Conservation (phyloP, 2,329 filamentous ascomycete genomes). For the Diaporthe velutina region DNA sequence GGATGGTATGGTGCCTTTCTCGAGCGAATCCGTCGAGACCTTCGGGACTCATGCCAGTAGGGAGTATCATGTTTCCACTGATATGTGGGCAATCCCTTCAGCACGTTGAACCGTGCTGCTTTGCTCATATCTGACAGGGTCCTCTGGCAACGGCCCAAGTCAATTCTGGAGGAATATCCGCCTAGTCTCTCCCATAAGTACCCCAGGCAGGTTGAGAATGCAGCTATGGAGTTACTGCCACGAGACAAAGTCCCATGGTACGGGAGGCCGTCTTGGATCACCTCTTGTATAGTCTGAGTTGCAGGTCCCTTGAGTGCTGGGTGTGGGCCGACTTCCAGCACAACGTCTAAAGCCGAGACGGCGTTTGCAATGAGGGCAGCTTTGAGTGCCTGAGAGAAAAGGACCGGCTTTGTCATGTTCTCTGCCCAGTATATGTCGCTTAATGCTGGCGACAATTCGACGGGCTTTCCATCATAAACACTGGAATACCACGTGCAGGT, state of each 20-base stretch:
- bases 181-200: slow-evolving; percentile 37
- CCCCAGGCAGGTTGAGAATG: slow-evolving; percentile 39
- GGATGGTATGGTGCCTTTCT: slow-evolving; percentile 22
- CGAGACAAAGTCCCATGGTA: slow-evolving; percentile 45
- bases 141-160: neutral
- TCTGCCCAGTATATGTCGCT: slow-evolving; percentile 40
- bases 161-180: neutral
- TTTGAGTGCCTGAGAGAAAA: slow-evolving; percentile 42
- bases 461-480: slow-evolving; percentile 38
- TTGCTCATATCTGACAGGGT: neutral
- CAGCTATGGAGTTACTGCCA: slow-evolving; percentile 40
- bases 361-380: slow-evolving; percentile 21
- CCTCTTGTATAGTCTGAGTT: slow-evolving; percentile 46
- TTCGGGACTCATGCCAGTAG: slow-evolving; percentile 38
- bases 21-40: slow-evolving; percentile 15
- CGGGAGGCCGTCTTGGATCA: slow-evolving; percentile 37
- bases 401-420: slow-evolving; percentile 43
- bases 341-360: slow-evolving; percentile 9
- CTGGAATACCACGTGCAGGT: slow-evolving; percentile 43
- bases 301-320: slow-evolving; percentile 56
- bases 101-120: neutral
- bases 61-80: slow-evolving; percentile 33
- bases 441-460: slow-evolving; percentile 30
- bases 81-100: slow-evolving; percentile 37
- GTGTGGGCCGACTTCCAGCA: slow-evolving; percentile 50